phyloP scores from a whole-genome alignment of 176 grass and related monocot genomes.

The Puya raimondii region DNA sequence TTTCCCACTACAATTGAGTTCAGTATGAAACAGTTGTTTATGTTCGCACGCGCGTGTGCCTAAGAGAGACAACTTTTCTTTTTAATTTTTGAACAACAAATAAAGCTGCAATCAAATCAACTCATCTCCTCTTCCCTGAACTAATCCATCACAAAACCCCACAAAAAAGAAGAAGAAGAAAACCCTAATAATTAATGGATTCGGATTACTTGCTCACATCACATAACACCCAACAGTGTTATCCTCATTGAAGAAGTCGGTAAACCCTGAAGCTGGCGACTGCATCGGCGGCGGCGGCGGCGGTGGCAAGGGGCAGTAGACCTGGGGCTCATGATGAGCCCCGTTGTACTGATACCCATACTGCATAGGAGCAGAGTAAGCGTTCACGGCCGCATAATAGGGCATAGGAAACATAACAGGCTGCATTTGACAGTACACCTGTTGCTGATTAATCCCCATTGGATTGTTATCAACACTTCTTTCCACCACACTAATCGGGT shows the following conservation, averaged over 20 bases:
- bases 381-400: slow-evolving; percentile 38
- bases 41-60: too few species aligned
- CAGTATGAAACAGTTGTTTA: too few species aligned
- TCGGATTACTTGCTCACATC: slow-evolving; percentile 36
- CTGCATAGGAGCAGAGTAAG: slow-evolving; percentile 12
- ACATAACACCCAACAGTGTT: slow-evolving; percentile 54
- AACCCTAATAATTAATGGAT: too few species aligned
- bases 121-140: too few species aligned
- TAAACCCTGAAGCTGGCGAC: slow-evolving; percentile 54
- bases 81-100: too few species aligned
- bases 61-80: too few species aligned
- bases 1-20: too few species aligned
- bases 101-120: too few species aligned
- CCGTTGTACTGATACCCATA: slow-evolving; percentile 32
- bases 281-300: slow-evolving; percentile 22
- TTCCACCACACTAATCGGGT: slow-evolving; percentile 9
- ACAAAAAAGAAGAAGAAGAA: too few species aligned
- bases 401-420: slow-evolving; percentile 33
- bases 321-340: too few species aligned
- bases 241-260: slow-evolving; percentile 68
- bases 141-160: too few species aligned
- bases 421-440: slow-evolving; percentile 38
- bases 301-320: slow-evolving; percentile 19
- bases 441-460: slow-evolving; percentile 10
- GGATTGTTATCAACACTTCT: background rate